Percentiles rank a stretch among this genome's conserved stretches.
phyloP scores from a whole-genome alignment of 1,284 basidiomycete genomes.

The Moniliella sp. region DNA sequence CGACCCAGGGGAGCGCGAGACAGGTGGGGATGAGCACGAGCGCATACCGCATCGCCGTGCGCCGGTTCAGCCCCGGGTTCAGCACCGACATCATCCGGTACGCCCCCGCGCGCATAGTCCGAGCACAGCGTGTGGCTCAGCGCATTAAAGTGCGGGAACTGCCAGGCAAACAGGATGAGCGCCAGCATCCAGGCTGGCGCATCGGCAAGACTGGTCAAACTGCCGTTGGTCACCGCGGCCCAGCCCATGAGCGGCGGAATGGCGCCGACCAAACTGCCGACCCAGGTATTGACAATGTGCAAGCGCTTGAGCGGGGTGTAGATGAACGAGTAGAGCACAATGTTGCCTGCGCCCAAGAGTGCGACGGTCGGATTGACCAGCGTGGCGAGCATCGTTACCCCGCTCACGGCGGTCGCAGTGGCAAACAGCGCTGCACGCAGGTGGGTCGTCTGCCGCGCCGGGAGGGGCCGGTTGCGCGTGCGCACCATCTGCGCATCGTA shows the following conservation, averaged over 20 bases:
- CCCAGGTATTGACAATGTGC: constrained; percentile 76
- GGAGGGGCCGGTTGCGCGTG: constrained; percentile 71
- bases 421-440: constrained; percentile 68
- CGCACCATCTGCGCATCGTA: constrained; percentile 91
- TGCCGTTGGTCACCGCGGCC: constrained; percentile 65
- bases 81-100: constrained; percentile 79
- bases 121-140: constrained; percentile 67
- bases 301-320: constrained; percentile 90
- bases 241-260: constrained; percentile 93
- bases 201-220: constrained; percentile 44
- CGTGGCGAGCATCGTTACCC: constrained; percentile 56
- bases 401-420: constrained; percentile 49
- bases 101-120: constrained; percentile 75
- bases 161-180: constrained; percentile 63
- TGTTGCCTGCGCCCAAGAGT: constrained; percentile 58
- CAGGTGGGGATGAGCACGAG: constrained; percentile 61
- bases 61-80: constrained; percentile 56
- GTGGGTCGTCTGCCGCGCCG: constrained; percentile 57
- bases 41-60: constrained; percentile 66
- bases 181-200: constrained; percentile 22
- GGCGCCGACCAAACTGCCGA: constrained; percentile 73
- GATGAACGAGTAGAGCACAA: constrained; percentile 66
- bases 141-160: constrained; percentile 94
- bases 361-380: constrained; percentile 76
- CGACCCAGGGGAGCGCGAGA: constrained; percentile 39